phyloP scores from a whole-genome alignment of 1,284 basidiomycete species.

The Pseudozyma sp. region DNA sequence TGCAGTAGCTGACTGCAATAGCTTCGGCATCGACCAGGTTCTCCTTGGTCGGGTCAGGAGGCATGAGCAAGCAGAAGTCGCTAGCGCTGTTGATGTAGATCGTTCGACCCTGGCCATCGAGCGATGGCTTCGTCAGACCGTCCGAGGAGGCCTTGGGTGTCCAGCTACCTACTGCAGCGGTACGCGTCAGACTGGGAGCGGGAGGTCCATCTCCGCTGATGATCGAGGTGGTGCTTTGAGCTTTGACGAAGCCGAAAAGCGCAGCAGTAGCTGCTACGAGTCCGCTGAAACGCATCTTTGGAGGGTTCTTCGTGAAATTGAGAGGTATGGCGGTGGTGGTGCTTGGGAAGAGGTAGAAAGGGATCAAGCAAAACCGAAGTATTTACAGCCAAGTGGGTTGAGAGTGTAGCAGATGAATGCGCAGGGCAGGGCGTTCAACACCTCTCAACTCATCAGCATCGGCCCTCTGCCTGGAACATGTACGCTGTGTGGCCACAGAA shows the following conservation, averaged over 20 bases:
- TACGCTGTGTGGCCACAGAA: background rate
- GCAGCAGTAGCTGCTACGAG: conserved; percentile 21
- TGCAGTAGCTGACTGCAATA: conserved; percentile 63
- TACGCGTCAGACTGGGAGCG: conserved; percentile 32
- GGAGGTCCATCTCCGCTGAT: conserved; percentile 41
- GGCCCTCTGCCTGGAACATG: too few species aligned
- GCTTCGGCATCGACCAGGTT: conserved; percentile 65
- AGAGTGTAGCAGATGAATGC: too few species aligned
- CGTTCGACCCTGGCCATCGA: conserved; percentile 37
- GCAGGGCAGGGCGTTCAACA: too few species aligned
- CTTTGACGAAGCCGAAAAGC: conserved; percentile 24
- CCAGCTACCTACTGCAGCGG: conserved; percentile 46
- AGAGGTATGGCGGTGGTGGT: background rate
- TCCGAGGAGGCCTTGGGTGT: conserved; percentile 31
- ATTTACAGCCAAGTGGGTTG: too few species aligned
- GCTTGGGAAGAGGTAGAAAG: background rate
- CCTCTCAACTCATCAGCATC: too few species aligned
- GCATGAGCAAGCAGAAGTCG: conserved; percentile 64
- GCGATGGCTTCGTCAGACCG: conserved; percentile 26
- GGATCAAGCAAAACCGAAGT: too few species aligned
- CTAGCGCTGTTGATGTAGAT: conserved; percentile 54
- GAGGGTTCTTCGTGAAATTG: too few species aligned
- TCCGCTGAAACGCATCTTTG: conserved; percentile 26
- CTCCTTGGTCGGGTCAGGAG: conserved; percentile 59
- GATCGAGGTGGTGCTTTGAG: conserved; percentile 22